Base-by-base conservation (phyloP, 495 filamentous ascomycete genomes). In the Aspergillus bertholletiae region DNA sequence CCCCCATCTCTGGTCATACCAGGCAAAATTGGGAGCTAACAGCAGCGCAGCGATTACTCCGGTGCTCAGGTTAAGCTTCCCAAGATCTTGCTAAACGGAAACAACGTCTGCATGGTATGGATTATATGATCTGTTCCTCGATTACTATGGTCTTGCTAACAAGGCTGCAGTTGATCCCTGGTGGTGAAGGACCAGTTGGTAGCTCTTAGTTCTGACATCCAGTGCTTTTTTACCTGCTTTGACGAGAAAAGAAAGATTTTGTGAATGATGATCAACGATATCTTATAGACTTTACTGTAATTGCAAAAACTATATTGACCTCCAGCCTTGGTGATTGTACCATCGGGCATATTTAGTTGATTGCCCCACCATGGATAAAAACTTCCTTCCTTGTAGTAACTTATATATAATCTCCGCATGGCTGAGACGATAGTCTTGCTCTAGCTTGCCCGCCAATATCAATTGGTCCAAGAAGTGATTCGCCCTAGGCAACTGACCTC, bases 81-180 rank as follows among this genome's bases (percentile, higher is more conserved):
- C 17, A 96, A 96, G 79, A 94, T 97, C 45, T 72, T 98, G 22
- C 78, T 98, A n/a, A 97, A 97, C 62, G 94, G 94, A 32, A 98
- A 98, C 72, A 97, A 97, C 63, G 88, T 98, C 52, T 97, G 94
- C 88, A 98, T 98, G 94, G 94, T 96, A 80, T 24, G 66, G 51
- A 21, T 15, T 12, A 22, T 23, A 11, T 37, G 13, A 9, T 34
- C 35, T 24, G n/a, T n/a, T 21, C n/a, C 18, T 26, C 18, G 15
- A 15, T 26, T 22, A 23, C n/a, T 0, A 6, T 9, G 7, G 13
- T 27, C 18, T 24, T 3, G 53, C 30, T 24, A n/a, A 39, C 0
- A 41, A 0, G 20, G 20, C 18, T 49, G 7, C 55, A 96, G 90
- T 83, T 96, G 72, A 92, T 94, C 59, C 90, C 90, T 17, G 90